Evolutionary conservation across 345 rosid genomes (phyloP).

Genomic region (Dipteronia dyeriana): DNA sequence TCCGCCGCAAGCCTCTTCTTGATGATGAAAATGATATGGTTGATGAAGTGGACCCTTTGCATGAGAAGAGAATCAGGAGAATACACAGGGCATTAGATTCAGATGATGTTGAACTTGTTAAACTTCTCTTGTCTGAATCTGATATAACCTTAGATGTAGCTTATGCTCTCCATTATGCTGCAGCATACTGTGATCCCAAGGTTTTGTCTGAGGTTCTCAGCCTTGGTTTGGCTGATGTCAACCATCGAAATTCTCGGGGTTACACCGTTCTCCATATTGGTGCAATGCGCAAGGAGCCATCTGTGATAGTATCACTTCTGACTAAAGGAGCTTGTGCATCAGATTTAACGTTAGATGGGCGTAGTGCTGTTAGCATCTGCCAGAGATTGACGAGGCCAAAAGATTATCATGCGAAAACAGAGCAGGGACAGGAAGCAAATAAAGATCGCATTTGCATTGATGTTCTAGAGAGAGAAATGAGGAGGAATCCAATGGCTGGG

Average conservation of each 20-base stretch:
- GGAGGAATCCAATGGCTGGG: conserved; percentile 71
- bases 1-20: conserved; percentile 46
- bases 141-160: conserved; percentile 75
- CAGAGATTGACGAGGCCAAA: conserved; percentile 82
- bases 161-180: conserved; percentile 82
- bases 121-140: conserved; percentile 82
- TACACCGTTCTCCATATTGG: conserved; percentile 87
- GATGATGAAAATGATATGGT: conserved; percentile 36
- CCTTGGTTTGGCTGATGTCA: conserved; percentile 71
- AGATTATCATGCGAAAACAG: conserved; percentile 70
- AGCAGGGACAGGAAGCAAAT: conserved; percentile 81
- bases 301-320: conserved; percentile 64
- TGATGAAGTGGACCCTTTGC: conserved; percentile 41
- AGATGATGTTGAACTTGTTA: conserved; percentile 90
- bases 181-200: conserved; percentile 92
- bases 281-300: conserved; percentile 87
- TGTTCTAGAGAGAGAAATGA: conserved; percentile 77
- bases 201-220: conserved; percentile 75
- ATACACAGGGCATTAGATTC: conserved; percentile 91
- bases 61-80: conserved; percentile 65
- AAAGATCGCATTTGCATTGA: conserved; percentile 81
- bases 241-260: conserved; percentile 69
- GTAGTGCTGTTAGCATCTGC: conserved; percentile 81
- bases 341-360: conserved; percentile 71
- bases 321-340: conserved; percentile 73